Evolutionary conservation across 495 filamentous ascomycete species (phyloP).

Genomic region (Lindgomyces ingoldianus): DNA sequence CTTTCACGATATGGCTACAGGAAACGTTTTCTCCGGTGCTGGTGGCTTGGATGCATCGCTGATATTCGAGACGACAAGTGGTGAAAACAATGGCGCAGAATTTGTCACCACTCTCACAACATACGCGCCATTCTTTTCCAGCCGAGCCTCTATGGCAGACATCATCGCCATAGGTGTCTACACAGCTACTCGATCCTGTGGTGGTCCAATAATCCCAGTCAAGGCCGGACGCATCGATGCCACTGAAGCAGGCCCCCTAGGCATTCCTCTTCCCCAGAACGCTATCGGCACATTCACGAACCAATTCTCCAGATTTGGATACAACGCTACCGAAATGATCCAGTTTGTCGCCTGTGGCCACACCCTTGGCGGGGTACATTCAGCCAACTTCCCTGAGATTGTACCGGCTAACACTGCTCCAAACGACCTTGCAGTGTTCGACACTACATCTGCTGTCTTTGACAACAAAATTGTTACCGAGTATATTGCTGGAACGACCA

Average conservation of each 20-base stretch:
- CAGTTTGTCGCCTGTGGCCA: constrained; percentile 64
- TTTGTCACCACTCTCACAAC: constrained; percentile 59
- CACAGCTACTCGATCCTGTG: constrained; percentile 58
- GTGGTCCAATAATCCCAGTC: constrained; percentile 59
- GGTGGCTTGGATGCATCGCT: constrained; percentile 64
- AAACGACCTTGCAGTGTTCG: constrained; percentile 53
- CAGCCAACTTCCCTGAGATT: constrained; percentile 55
- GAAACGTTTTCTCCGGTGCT: constrained; percentile 49
- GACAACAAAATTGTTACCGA: constrained; percentile 60
- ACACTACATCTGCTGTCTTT: constrained; percentile 51
- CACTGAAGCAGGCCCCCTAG: constrained; percentile 49
- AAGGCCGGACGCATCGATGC: constrained; percentile 59
- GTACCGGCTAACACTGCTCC: constrained; percentile 50
- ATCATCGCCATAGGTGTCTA: constrained; percentile 62
- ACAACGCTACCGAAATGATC: constrained; percentile 59
- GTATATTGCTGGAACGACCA: constrained; percentile 56
- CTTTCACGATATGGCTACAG: constrained; percentile 66
- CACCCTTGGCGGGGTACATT: constrained; percentile 63
- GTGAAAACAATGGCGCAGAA: constrained; percentile 60
- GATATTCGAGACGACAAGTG: constrained; percentile 54
- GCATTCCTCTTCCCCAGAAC: constrained; percentile 63
- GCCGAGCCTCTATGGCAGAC: constrained; percentile 55
- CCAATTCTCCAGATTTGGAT: constrained; percentile 61
- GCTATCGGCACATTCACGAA: constrained; percentile 52
- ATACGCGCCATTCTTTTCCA: constrained; percentile 56